Base-by-base conservation (phyloP, 108 stramenopile species). In the Cylindrotheca fusiformis region DNA sequence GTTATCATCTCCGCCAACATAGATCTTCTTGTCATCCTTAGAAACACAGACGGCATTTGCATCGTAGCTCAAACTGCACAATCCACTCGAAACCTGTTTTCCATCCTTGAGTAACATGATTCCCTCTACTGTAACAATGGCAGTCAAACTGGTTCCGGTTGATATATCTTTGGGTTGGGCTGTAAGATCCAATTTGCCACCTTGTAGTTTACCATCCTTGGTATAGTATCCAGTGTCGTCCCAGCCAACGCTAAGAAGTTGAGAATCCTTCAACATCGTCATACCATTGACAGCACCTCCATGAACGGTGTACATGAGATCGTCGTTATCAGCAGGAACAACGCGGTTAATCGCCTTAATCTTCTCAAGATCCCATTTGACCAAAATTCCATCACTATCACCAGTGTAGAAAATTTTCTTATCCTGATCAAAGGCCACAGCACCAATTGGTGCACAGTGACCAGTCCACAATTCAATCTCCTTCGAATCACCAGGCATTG, bases 1-100 rank as follows among this genome's bases (percentile, higher is more conserved):
- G 72, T 85, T 78, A 52, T 96, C 95, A 49, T 89, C 63, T n/a
- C 93, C 95, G 20, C 97, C 95, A n/a, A 96, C 93, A 58, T 87
- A 95, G 28, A 96, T 80, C 44, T 81, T 90, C 23, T 77, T 73
- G 32, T 90, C 95, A 33, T 87, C 79, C 49, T 66, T 71, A 55
- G 84, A 69, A 4, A 96, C 79, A 67, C 84, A 86, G 29, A 96
- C 71, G 14, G 85, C 74, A 10, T 77, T 69, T 17, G 94, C 87
- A 24, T 67, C 76, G 79, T 93, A 96, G 0, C 66, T 63, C 21
- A 81, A 62, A 19, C 57, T 58, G n/a, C 79, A 59, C 36, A 87
- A 29, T 23, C 60, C 67, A 21, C 60, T 74, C 8, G 83, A 84
- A 8, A 71, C 61, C 33, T 74, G 36, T 46, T 75, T 65, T 23